Conservation (phyloP, 176 grass and related monocot genomes). For the Musa schizocarpa region DNA sequence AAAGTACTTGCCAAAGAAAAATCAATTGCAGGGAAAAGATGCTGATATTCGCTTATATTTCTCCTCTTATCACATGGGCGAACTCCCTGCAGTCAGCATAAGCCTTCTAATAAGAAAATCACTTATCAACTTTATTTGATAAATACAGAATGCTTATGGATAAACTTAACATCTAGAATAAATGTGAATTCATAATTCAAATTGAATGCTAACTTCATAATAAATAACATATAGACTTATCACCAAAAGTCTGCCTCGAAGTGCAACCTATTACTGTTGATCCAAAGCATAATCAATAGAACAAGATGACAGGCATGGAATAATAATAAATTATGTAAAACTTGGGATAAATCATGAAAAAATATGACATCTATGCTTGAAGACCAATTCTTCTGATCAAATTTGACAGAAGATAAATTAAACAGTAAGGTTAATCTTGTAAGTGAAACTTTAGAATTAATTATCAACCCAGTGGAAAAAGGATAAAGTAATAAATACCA, state of each 20-base stretch:
- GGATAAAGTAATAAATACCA: constrained; percentile 35
- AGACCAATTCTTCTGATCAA: neutral
- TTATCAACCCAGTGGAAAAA: neutral
- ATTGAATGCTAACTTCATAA: too few species aligned
- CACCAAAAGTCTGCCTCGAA: too few species aligned
- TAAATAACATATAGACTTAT: too few species aligned
- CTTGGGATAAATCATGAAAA: neutral
- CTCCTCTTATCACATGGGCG: constrained; percentile 93
- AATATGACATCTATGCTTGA: neutral
- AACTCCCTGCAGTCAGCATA: constrained; percentile 47
- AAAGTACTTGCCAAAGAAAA: constrained; percentile 77
- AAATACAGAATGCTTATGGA: neutral
- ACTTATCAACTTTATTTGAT: neutral
- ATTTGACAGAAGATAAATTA: neutral
- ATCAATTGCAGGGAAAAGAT: constrained; percentile 79
- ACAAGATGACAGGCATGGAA: too few species aligned
- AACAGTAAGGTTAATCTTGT: neutral
- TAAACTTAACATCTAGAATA: neutral
- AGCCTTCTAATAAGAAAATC: neutral
- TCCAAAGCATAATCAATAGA: too few species aligned
- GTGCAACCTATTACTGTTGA: too few species aligned
- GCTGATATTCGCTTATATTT: constrained; percentile 64
- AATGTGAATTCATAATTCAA: neutral
- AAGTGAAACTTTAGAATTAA: neutral
- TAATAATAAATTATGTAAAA: too few species aligned